A percentile compares a stretch with the other conserved stretches of the same genome.
These are phyloP conservation scores for Euphorbia schlechtendalii DNA, from an alignment of 441 rosid genomes.

Conservation along the genomic window DNA sequence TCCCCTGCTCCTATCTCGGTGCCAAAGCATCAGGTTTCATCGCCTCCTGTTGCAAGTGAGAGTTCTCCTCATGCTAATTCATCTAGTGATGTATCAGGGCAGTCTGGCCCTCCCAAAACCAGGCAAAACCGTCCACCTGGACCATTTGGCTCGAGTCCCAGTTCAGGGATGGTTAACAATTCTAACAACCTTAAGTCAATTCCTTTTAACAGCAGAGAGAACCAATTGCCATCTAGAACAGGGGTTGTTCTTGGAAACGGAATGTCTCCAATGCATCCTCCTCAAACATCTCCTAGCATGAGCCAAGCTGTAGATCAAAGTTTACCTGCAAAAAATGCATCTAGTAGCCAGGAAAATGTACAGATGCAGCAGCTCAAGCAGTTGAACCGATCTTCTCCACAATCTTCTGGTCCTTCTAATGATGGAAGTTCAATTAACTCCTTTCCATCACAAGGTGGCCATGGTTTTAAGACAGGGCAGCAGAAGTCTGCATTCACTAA, in stretches of 20 bases:
- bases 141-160: conserved; percentile 45
- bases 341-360: conserved; percentile 43
- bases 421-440: conserved; percentile 41
- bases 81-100: conserved; percentile 76
- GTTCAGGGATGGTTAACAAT: conserved; percentile 40
- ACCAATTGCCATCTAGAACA: conserved; percentile 53
- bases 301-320: conserved; percentile 51
- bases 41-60: conserved; percentile 64
- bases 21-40: conserved; percentile 68
- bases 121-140: conserved; percentile 45
- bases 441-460: conserved; percentile 36
- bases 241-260: conserved; percentile 57
- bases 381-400: conserved; percentile 47
- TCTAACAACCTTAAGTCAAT: conserved; percentile 38
- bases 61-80: conserved; percentile 80
- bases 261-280: conserved; percentile 58
- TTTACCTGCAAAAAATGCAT: conserved; percentile 43
- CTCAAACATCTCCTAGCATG: conserved; percentile 45
- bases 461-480: conserved; percentile 45
- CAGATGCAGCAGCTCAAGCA: conserved; percentile 72
- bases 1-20: conserved; percentile 43
- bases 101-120: conserved; percentile 69
- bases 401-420: conserved; percentile 43
- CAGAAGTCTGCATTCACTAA: conserved; percentile 75
- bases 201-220: conserved; percentile 65